Conservation (phyloP, 2,329 filamentous ascomycete species). For the Chrysoporthe deuterocubensis region DNA sequence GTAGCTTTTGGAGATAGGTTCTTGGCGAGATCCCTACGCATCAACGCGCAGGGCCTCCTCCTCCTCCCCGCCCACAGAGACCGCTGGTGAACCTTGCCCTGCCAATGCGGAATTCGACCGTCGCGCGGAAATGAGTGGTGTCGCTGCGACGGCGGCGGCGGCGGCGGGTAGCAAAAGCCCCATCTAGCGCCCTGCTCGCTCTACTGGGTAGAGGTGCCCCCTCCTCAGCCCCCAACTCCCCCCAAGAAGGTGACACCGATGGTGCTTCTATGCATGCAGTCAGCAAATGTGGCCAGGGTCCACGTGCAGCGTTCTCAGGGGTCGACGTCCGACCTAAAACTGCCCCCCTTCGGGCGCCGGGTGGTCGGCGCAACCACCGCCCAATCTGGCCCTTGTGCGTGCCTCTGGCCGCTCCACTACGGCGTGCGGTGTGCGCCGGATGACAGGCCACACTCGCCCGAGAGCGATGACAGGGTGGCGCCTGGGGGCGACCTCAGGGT, state of each 20-base stretch:
- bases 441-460: not conserved
- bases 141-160: not conserved
- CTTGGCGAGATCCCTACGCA: too few species aligned
- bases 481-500: not conserved
- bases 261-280: slow-evolving; percentile 5
- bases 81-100: not conserved
- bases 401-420: not conserved
- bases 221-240: not conserved
- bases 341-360: not conserved
- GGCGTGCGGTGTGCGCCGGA: not conserved
- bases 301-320: slow-evolving; percentile 1
- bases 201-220: too few species aligned
- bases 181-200: not conserved
- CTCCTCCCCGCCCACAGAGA: too few species aligned
- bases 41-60: too few species aligned
- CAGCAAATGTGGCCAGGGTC: not conserved
- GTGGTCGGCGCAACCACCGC: not conserved
- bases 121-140: not conserved
- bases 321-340: not conserved
- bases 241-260: not conserved
- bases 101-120: not conserved
- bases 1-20: not conserved
- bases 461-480: not conserved
- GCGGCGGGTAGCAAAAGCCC: not conserved
- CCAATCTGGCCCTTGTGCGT: not conserved